Evolutionary conservation across 257 asterid species (phyloP), one percentile per base, ranked within the genome.

Genomic region (Coffea eugenioides): DNA sequence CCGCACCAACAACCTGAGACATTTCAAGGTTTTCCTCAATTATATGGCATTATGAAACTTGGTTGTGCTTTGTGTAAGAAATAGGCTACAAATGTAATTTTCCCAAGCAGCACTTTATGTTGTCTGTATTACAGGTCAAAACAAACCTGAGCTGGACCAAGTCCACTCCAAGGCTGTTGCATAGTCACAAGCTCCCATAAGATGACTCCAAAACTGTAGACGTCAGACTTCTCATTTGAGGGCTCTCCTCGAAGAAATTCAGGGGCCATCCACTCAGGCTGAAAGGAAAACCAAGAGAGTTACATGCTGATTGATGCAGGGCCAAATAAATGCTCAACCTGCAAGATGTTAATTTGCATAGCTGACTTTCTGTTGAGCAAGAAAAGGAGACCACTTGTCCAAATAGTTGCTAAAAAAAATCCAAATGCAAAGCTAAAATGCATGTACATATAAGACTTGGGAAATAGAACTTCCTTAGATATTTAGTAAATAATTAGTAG

Each of bases 191-290:
- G 98, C 88, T 95, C 99, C 99, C 99, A 95, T 77, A 95, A 81
- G 73, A 95, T 90, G 46, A 95, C 99, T 48, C 99, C 99, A 57
- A 90, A 95, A 81, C 99, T 95, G 83, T 85, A 95, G 0, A 93
- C 97, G 81, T 93, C 99, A 46, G 98, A 93, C 90, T 95, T 95
- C 90, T 95, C 99, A 46, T 93, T 87, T 39, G 98, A 93, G 75
- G 99, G 99, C 88, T 95, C 99, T 69, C 98, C 98, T 31, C 99
- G 97, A 72, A 95, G 98, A 81, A 95, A 93, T 84, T 95, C 98
- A 0, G 99, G 99, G 64, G 99, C 97, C 99, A 95, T 93, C 99
- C 99, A 95, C 87, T 95, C 99, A 0, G 99, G 98, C 99, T 95
- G 95, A 89, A 89, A 92, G 54, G 76, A 83, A 79, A 85, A 86